phyloP scores from a whole-genome alignment of 2,329 filamentous ascomycete species.

The Colletotrichum chlorophyti region DNA sequence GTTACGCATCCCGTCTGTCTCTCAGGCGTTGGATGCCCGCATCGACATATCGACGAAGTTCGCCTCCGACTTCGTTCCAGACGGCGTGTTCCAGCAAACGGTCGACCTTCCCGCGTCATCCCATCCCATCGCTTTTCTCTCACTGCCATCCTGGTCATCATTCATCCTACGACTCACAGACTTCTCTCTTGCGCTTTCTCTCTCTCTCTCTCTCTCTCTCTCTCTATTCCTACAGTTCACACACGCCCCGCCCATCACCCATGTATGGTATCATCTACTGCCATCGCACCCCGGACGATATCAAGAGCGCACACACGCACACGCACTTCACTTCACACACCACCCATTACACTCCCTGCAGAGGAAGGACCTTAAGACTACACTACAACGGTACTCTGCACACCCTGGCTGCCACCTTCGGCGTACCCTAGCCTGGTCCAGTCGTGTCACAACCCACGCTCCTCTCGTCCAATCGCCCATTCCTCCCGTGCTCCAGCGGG shows the following conservation, averaged over 20 bases:
- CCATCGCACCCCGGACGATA: constrained; percentile 22
- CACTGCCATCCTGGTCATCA: neutral
- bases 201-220: neutral
- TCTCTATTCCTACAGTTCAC: neutral
- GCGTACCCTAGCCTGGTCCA: constrained; percentile 26
- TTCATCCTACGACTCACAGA: neutral
- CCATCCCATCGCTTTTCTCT: neutral
- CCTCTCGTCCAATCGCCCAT: constrained; percentile 39
- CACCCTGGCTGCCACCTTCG: constrained; percentile 28
- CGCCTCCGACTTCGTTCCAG: neutral
- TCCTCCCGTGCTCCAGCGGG: constrained; percentile 29
- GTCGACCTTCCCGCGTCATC: neutral
- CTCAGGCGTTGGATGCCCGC: neutral
- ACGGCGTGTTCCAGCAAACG: constrained; percentile 28
- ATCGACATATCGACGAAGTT: neutral
- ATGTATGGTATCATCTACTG: constrained; percentile 8
- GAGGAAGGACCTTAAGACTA: too few relatives aligned
- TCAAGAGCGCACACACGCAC: constrained; percentile 16
- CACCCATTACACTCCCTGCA: constrained; percentile 22
- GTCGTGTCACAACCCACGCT: constrained; percentile 40
- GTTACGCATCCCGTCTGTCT: neutral
- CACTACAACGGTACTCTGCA: constrained; percentile 5
- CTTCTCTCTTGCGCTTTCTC: neutral
- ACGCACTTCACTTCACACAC: too few relatives aligned
- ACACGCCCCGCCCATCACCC: neutral